A percentile compares a stretch with the other conserved stretches of the same genome.
These are phyloP conservation scores for Hemisphaericaspora nanyangensis DNA, from an alignment of 805 yeast species.

Conservation along the genomic window DNA sequence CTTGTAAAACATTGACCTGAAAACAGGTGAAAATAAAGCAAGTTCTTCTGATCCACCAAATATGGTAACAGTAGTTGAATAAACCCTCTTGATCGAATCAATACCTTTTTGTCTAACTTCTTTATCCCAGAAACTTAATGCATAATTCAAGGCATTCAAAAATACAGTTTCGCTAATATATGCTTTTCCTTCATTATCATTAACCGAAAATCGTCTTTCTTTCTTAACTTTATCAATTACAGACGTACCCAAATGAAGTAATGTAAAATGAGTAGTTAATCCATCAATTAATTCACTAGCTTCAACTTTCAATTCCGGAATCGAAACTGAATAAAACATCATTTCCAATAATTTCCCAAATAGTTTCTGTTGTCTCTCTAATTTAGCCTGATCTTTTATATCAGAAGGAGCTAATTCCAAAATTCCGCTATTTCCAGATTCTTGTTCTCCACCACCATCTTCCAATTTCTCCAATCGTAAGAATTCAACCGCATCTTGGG, in stretches of 20 bases:
- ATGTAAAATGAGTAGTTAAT: constrained; percentile 72
- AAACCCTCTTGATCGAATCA: constrained; percentile 59
- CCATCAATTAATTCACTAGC: constrained; percentile 61
- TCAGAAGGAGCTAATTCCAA: constrained; percentile 37
- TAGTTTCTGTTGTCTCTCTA: constrained; percentile 62
- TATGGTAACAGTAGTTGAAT: constrained; percentile 55
- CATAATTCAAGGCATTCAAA: constrained; percentile 70
- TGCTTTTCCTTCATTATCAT: constrained; percentile 75
- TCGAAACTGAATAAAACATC: constrained; percentile 70
- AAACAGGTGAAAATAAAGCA: constrained; percentile 68
- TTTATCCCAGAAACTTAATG: constrained; percentile 71
- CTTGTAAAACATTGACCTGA: constrained; percentile 71
- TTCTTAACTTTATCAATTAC: constrained; percentile 64
- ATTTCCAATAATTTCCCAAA: constrained; percentile 63
- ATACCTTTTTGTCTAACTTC: constrained; percentile 72
- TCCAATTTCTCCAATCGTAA: constrained; percentile 38
- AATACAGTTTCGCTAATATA: constrained; percentile 66
- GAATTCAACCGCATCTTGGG: constrained; percentile 48
- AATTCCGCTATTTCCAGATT: too few relatives aligned
- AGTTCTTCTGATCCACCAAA: constrained; percentile 67
- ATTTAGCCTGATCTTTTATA: constrained; percentile 44
- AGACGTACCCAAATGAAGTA: constrained; percentile 73
- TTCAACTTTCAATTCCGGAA: constrained; percentile 66
- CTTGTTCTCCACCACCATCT: constrained; percentile 15
- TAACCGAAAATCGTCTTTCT: constrained; percentile 67